These are phyloP conservation scores for Chaetothyriales sp. DNA, from an alignment of 2,329 filamentous ascomycete species.

Conservation along the genomic window DNA sequence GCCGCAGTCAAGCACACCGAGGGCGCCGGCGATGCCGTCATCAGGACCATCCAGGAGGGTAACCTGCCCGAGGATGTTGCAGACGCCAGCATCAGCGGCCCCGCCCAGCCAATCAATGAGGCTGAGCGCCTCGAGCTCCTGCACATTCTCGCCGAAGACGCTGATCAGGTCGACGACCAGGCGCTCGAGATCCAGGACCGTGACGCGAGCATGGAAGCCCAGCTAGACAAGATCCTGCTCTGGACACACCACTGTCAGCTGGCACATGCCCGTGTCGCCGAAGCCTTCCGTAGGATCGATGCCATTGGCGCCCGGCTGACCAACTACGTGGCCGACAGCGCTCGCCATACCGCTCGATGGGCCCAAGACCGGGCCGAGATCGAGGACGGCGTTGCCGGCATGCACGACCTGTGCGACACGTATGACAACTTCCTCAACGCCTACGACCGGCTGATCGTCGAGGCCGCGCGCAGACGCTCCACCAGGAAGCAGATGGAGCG, in stretches of 20 bases:
- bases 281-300: conserved; percentile 53
- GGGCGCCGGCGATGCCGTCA: conserved; percentile 56
- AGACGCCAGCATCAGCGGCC: conserved; percentile 26
- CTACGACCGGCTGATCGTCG: conserved; percentile 72
- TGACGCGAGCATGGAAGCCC: conserved; percentile 61
- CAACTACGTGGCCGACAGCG: conserved; percentile 34
- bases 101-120: conserved; percentile 56
- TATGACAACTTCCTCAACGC: conserved; percentile 77
- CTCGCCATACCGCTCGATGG: conserved; percentile 46
- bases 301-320: conserved; percentile 53
- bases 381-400: conserved; percentile 54
- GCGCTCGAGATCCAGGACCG: conserved; percentile 58
- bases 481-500: conserved; percentile 61
- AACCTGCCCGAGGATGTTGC: conserved; percentile 43
- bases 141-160: conserved; percentile 50
- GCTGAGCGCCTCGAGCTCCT: conserved; percentile 74
- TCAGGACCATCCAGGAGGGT: conserved; percentile 38
- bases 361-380: conserved; percentile 60
- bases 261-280: conserved; percentile 42
- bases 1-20: conserved; percentile 84
- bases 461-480: conserved; percentile 60
- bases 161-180: conserved; percentile 48
- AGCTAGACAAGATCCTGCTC: conserved; percentile 49
- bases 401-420: conserved; percentile 63
- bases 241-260: conserved; percentile 46